Base-by-base conservation (phyloP, 2,329 filamentous ascomycete species). In the Emydomyces testavorans region DNA sequence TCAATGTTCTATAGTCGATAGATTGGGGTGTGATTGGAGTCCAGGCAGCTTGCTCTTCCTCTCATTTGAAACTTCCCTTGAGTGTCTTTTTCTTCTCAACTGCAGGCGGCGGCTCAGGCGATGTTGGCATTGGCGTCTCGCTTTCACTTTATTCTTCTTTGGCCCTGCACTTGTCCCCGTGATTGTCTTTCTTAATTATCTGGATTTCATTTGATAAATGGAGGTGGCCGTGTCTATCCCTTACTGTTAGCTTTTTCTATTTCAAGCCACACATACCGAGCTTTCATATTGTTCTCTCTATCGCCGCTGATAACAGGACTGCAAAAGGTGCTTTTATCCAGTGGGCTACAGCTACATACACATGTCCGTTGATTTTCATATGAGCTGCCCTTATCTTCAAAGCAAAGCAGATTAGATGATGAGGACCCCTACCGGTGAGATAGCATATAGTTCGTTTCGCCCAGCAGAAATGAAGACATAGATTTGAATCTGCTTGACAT, bases 1-100 rank as follows among this genome's bases (percentile, higher is more conserved):
- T 63, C 63, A 66, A 67, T 60, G 58, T 60, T 63, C 63, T 65
- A 67, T 60, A 64, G 45, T 58, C 60, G 56, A 55, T 66, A 65
- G 62, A 52, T 48, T 18, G 21, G 20, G 20, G 35, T 38, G 26
- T 34, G 35, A 28, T 20, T 18, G 45, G 45, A 40, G 45, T 47
- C 40, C 8, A n/a, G n/a, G n/a, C n/a, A 31, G 15, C 8, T 13
- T 34, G 45, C 45, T 34, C 20, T 47, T 47, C 24, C 35, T 26
- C 16, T 40, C 26, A 4, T 40, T 34, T n/a, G n/a, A n/a, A n/a
- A n/a, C n/a, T n/a, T n/a, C n/a, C n/a, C n/a, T n/a, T n/a, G n/a
- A n/a, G n/a, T n/a, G n/a, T n/a, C n/a, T n/a, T n/a, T n/a, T n/a
- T n/a, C n/a, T n/a, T n/a, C n/a, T n/a, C n/a, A n/a, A n/a, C n/a